phyloP scores from a whole-genome alignment of 306 rosid species.

The Pyrus betulifolia region DNA sequence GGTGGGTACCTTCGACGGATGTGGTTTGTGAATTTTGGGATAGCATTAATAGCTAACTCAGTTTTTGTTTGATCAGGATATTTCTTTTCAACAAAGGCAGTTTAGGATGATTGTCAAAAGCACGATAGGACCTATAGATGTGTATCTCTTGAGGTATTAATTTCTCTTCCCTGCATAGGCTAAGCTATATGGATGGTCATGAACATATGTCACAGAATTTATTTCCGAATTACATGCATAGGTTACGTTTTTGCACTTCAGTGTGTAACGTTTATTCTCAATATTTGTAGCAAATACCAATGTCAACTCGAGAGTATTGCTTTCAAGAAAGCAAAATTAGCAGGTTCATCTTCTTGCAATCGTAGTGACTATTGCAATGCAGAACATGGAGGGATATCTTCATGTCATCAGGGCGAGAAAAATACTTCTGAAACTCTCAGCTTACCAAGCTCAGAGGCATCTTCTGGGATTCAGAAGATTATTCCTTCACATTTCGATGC shows the following conservation, averaged over 20 bases:
- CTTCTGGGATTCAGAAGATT: conserved; percentile 61
- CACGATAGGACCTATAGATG: conserved; percentile 61
- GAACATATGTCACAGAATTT: no score
- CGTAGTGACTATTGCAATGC: conserved; percentile 12
- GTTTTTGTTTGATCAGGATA: conserved; percentile 44
- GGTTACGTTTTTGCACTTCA: neutral
- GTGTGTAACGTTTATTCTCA: conserved; percentile 4
- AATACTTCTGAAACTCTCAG: conserved; percentile 20
- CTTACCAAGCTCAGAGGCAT: conserved; percentile 18
- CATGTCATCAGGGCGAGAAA: conserved; percentile 17
- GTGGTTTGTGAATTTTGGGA: conserved; percentile 15
- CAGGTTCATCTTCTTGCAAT: conserved; percentile 23
- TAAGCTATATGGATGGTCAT: neutral
- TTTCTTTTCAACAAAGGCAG: conserved; percentile 48
- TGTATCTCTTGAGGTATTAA: conserved; percentile 64
- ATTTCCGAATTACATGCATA: no score
- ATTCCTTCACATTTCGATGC: conserved; percentile 41
- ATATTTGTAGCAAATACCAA: conserved; percentile 34
- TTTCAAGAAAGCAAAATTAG: conserved; percentile 16
- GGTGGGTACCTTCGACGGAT: conserved; percentile 39
- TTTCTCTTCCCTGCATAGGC: conserved; percentile 6
- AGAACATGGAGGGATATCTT: conserved; percentile 15
- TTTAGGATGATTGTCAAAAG: conserved; percentile 67
- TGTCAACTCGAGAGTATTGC: conserved; percentile 21
- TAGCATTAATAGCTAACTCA: conserved; percentile 7